Evolutionary conservation across 441 rosid species (phyloP), one percentile per base, ranked within the genome.

Genomic region (Pelargonium exstipulatum): DNA sequence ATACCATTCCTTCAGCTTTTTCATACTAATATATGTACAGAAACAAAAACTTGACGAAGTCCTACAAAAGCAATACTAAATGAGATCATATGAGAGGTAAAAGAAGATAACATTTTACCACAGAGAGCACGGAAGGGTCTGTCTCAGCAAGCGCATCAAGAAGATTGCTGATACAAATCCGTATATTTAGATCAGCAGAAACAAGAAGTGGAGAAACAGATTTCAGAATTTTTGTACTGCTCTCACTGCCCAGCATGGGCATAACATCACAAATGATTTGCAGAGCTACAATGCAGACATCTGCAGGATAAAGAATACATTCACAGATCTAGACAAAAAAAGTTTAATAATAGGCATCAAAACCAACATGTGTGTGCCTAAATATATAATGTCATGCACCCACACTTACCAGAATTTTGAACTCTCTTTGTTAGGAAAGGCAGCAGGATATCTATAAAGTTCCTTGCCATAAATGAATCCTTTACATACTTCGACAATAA

Each of bases 401-500:
- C 62, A 58, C 6, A 35, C 81, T 77, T 83, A 92, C 99, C 98
- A 70, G 89, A 79, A 82, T 82, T 79, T 71, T 81, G 83, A 48
- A 66, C 78, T 69, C 81, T 80, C 71, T 78, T 87, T 45, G 84
- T 79, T 60, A 95, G 70, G 76, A 88, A 81, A 62, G 89, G 86
- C 63, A 95, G 90, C 76, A 89, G 78, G 77, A 89, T 73, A 73
- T 91, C 97, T 79, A 90, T 71, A 77, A 90, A 86, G 74, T 83
- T 84, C 75, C 71, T 76, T 29, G 83, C 96, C 42, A 74, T 62
- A 62, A 76, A 73, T 35, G 78, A 78, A 80, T 89, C 88, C 67
- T 70, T 66, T 67, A 92, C 73, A 79, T 79, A 88, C 78, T 83
- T 87, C 6, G 89, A 81, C 77, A 95, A 71, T 77, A 87, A 71